Evolutionary conservation across 2,329 filamentous ascomycete species (phyloP).

Genomic region (Tolypocladium tropicale): DNA sequence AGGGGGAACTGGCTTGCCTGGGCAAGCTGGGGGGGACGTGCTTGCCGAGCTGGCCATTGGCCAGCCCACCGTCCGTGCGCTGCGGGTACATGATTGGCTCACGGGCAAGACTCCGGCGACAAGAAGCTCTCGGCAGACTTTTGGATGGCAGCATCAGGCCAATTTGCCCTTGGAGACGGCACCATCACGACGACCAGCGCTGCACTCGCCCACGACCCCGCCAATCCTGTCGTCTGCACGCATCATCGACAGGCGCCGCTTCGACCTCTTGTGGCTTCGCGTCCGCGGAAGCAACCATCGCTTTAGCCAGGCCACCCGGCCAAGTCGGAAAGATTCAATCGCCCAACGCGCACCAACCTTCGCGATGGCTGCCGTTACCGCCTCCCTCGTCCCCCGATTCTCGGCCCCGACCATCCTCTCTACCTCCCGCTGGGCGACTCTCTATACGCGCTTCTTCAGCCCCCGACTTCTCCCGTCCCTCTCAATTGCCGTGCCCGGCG

Average conservation of each 20-base stretch:
- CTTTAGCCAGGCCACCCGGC: not conserved
- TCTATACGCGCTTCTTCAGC: slow-evolving; percentile 35
- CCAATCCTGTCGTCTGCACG: not conserved
- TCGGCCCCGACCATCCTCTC: slow-evolving; percentile 29
- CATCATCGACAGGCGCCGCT: not conserved
- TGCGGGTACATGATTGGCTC: slow-evolving; percentile 17
- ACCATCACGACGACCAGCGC: not conserved
- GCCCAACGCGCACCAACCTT: not conserved
- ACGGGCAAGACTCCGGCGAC: slow-evolving; percentile 11
- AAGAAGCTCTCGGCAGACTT: slow-evolving; percentile 16
- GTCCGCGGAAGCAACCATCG: not conserved
- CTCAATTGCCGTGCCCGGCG: slow-evolving; percentile 48
- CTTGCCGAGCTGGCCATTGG: slow-evolving; percentile 19
- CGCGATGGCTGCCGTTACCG: slow-evolving; percentile 31
- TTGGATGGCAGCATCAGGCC: slow-evolving; percentile 9
- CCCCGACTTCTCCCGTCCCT: slow-evolving; percentile 41
- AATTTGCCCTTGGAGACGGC: slow-evolving; percentile 5
- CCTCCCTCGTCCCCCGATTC: slow-evolving; percentile 46
- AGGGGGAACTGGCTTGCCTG: slow-evolving; percentile 14
- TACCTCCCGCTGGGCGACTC: slow-evolving; percentile 30
- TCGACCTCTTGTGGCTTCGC: not conserved
- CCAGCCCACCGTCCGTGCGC: slow-evolving; percentile 14
- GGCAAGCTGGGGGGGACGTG: slow-evolving; percentile 4
- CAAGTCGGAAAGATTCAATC: not conserved
- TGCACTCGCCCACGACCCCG: not conserved